These are phyloP conservation scores for Neurospora sp. DNA, from an alignment of 495 filamentous ascomycete genomes.

Conservation along the genomic window DNA sequence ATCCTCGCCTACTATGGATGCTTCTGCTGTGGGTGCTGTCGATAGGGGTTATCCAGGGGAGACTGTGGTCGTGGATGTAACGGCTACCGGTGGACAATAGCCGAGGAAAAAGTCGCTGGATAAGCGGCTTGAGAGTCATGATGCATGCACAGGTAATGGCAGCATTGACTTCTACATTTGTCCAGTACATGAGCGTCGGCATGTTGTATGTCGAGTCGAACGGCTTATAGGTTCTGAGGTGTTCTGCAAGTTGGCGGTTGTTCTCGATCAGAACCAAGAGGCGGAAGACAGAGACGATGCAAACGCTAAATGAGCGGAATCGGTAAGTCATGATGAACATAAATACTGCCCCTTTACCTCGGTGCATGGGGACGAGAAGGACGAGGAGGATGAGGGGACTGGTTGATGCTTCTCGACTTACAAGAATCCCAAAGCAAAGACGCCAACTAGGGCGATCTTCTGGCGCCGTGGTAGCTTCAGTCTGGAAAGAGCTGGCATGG, in stretches of 20 bases:
- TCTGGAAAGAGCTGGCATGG: slow-evolving; percentile 17
- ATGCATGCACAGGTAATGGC: slow-evolving; percentile 20
- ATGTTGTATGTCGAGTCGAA: slow-evolving; percentile 16
- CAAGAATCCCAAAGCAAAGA: slow-evolving; percentile 24
- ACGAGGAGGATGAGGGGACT: background rate
- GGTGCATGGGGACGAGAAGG: background rate
- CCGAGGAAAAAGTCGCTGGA: slow-evolving; percentile 16
- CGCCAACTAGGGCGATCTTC: slow-evolving; percentile 17
- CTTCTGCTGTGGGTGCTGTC: background rate
- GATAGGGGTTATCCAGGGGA: slow-evolving; percentile 19
- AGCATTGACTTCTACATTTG: slow-evolving; percentile 19
- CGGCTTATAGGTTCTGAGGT: background rate
- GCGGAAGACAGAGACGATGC: slow-evolving; percentile 19
- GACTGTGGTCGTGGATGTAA: slow-evolving; percentile 9
- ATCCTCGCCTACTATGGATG: slow-evolving; percentile 1
- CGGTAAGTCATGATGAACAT: background rate
- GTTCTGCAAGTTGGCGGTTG: background rate
- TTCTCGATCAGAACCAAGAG: slow-evolving; percentile 15
- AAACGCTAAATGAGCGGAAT: slow-evolving; percentile 10
- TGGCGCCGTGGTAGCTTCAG: slow-evolving; percentile 18
- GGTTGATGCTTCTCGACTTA: slow-evolving; percentile 1
- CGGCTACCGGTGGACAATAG: slow-evolving; percentile 6
- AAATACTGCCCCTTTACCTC: background rate
- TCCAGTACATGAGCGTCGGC: slow-evolving; percentile 21
- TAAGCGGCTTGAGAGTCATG: slow-evolving; percentile 24